Evolutionary conservation across 345 rosid genomes (phyloP), one percentile per base, ranked within the genome.

Genomic region (Moricandia moricandioides): DNA sequence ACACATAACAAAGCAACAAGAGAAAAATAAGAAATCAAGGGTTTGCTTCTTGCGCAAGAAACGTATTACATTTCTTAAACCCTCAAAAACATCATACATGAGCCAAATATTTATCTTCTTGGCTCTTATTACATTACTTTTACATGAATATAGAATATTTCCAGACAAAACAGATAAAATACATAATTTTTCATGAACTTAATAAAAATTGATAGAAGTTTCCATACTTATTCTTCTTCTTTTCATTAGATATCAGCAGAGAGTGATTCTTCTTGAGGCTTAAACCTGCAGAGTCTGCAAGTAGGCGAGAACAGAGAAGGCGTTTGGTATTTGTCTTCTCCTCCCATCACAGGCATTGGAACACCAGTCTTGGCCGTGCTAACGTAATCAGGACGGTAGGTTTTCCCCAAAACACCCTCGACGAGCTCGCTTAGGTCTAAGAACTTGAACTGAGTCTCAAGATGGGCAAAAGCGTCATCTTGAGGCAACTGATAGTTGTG

Each of bases 381-480:
- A 1, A 83, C 80, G 54, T 89, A 89, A 29, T 70, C 86, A 9
- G 85, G 87, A 84, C 87, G 68, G 83, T 88, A 84, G 31, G 93
- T 89, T 82, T 87, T 88, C 12, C 97, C 97, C 69, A 92, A 61
- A 69, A 92, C 85, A 29, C 97, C 97, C 62, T 89, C 97, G 0
- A 88, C 89, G 3, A 55, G 76, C 1, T 87, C 87, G 6, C 84
- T 83, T 70, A 88, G 78, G 14, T 84, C 85, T 29, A 67, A 55
- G 37, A 89, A 89, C 71, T 77, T 88, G 77, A 92, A 92, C 84
- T 88, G 92, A n/a, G 91, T 92, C 80, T 92, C 93, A 54, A 92
- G 72, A 65, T 89, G 97, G 40, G 96, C 91, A 67, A 86, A 89
- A 7, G 87, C 84, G 39, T 89, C 93, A 45, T 84, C 71, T 1